Conservation (phyloP, 176 grass and related monocot genomes). For the Hsuehochloa calcarea region DNA sequence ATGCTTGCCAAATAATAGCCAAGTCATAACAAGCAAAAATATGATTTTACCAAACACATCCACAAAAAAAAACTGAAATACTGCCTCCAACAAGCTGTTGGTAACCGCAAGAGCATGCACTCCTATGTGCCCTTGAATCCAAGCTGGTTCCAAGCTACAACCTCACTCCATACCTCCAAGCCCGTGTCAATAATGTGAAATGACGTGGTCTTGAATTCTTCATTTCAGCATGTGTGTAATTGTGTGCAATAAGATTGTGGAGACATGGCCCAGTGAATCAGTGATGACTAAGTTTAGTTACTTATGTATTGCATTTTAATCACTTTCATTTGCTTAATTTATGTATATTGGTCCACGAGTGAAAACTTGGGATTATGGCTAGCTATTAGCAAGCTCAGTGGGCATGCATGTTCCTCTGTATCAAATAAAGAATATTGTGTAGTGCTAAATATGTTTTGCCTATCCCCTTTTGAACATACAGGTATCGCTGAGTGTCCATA, state of each 20-base stretch:
- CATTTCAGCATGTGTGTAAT: not conserved
- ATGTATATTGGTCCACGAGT: not conserved
- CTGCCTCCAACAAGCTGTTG: not conserved
- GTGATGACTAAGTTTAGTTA: constrained; percentile 1
- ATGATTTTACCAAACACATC: not conserved
- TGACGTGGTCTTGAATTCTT: not conserved
- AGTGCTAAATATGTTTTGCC: not conserved
- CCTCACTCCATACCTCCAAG: not conserved
- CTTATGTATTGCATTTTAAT: not conserved
- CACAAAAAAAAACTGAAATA: not conserved
- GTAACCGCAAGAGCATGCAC: not conserved
- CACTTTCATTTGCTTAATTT: not conserved
- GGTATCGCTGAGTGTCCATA: not conserved
- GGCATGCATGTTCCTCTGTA: not conserved
- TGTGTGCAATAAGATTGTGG: not conserved
- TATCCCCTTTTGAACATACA: not conserved
- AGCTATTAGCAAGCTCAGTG: not conserved
- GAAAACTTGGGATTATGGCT: not conserved
- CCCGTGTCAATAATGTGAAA: not conserved
- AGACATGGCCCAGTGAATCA: not conserved
- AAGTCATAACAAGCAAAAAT: constrained; percentile 7
- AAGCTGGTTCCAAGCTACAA: not conserved
- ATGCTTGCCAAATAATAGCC: not conserved
- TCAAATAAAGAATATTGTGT: not conserved
- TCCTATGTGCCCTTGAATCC: not conserved